Evolutionary conservation across 1,284 basidiomycete species (phyloP).

Genomic region (Ganoderma lucidum): DNA sequence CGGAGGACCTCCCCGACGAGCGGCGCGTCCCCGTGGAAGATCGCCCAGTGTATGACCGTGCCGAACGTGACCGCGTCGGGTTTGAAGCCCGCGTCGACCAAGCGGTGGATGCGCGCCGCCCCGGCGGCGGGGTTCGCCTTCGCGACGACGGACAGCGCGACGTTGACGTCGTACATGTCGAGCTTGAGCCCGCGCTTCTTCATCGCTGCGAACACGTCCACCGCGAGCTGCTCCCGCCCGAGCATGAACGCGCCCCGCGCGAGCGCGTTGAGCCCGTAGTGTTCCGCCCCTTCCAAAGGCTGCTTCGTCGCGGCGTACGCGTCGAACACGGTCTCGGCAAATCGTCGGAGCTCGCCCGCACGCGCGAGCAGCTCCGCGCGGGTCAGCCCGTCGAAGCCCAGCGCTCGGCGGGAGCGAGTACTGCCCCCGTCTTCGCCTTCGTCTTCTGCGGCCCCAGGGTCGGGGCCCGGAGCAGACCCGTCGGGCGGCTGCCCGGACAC

Average conservation of each 20-base stretch:
- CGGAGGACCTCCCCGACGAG: slow-evolving; percentile 54
- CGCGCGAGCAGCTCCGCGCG: slow-evolving; percentile 28
- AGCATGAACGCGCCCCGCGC: slow-evolving; percentile 69
- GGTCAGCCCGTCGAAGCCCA: slow-evolving; percentile 18
- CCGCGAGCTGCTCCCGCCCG: slow-evolving; percentile 55
- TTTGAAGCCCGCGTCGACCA: slow-evolving; percentile 54
- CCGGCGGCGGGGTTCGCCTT: slow-evolving; percentile 56
- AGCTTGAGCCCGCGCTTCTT: slow-evolving; percentile 58
- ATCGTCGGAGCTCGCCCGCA: slow-evolving; percentile 45
- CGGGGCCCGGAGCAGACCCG: slow-evolving; percentile 7
- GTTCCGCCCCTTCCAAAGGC: slow-evolving; percentile 57
- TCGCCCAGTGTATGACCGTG: slow-evolving; percentile 65
- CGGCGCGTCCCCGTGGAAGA: slow-evolving; percentile 50
- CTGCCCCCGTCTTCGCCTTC: slow-evolving; percentile 3
- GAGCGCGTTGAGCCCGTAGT: slow-evolving; percentile 63
- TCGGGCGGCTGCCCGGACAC: slow-evolving; percentile 17
- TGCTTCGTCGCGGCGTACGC: slow-evolving; percentile 52
- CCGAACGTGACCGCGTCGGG: slow-evolving; percentile 65
- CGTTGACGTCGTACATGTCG: slow-evolving; percentile 69
- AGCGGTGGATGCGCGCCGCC: slow-evolving; percentile 53
- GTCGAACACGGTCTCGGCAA: slow-evolving; percentile 55
- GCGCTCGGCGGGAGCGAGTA: background rate
- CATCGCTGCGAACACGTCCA: slow-evolving; percentile 56
- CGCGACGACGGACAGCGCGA: slow-evolving; percentile 63
- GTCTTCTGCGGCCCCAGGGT: background rate